Conservation (phyloP, 768 basidiomycete genomes). For the Mycena haematopus region DNA sequence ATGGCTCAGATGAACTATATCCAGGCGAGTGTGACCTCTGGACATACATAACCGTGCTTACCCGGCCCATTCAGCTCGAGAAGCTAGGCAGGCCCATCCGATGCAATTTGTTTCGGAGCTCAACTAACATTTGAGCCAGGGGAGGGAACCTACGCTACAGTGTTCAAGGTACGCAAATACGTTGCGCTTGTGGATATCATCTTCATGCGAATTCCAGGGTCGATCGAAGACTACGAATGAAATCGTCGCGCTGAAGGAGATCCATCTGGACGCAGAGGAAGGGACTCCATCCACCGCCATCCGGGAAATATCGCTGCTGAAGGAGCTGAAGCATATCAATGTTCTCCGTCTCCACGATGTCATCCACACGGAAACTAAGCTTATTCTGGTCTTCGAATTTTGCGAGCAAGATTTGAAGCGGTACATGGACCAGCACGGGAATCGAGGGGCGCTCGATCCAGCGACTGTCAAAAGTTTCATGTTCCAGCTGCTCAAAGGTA, state of each 20-base stretch:
- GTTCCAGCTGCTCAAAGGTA: conserved; percentile 96
- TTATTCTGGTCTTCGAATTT: conserved; percentile 97
- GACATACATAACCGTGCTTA: not conserved
- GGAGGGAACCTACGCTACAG: conserved; percentile 94
- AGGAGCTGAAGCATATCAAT: conserved; percentile 98
- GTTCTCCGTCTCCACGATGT: conserved; percentile 98
- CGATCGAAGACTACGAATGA: conserved; percentile 96
- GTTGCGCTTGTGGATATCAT: not conserved
- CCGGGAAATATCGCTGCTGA: conserved; percentile 98
- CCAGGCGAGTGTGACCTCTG: conserved; percentile 44
- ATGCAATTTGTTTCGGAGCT: not conserved
- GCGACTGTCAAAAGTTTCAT: conserved; percentile 95
- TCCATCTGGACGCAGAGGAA: conserved; percentile 98
- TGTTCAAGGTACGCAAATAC: conserved; percentile 79
- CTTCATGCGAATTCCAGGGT: conserved; percentile 57
- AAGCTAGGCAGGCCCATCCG: conserved; percentile 67
- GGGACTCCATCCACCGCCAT: conserved; percentile 99
- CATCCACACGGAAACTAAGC: conserved; percentile 97
- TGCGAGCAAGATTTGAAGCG: conserved; percentile 99
- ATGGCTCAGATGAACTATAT: conserved; percentile 57
- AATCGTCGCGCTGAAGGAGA: conserved; percentile 98
- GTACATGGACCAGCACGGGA: conserved; percentile 98
- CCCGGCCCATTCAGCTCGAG: conserved; percentile 64
- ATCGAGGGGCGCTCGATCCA: conserved; percentile 91
- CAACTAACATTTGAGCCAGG: conserved; percentile 51